Percentiles rank a stretch among this genome's conserved stretches.
phyloP scores from a whole-genome alignment of 2,329 filamentous ascomycete species.

The Immersiporthe knoxdaviesiana region DNA sequence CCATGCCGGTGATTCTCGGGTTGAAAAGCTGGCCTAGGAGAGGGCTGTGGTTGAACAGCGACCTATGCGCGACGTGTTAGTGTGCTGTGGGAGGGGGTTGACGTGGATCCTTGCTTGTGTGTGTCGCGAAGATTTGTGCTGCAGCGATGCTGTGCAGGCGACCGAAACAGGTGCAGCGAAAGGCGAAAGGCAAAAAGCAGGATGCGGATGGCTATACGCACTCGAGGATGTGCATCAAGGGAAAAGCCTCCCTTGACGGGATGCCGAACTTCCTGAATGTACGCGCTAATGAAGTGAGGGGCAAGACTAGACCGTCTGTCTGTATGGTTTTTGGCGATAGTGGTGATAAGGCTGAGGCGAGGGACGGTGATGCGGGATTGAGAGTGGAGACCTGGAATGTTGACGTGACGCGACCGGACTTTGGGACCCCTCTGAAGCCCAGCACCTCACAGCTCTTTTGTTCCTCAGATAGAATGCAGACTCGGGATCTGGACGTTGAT shows the following conservation, averaged over 20 bases:
- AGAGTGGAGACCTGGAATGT: slow-evolving; percentile 4
- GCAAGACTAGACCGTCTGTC: not conserved
- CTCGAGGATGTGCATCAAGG: slow-evolving; percentile 25
- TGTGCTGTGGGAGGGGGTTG: not conserved
- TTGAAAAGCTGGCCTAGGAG: slow-evolving; percentile 26
- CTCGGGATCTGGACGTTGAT: not conserved
- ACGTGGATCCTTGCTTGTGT: not conserved
- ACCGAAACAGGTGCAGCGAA: not conserved
- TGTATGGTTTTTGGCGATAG: not conserved
- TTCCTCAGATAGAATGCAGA: not conserved
- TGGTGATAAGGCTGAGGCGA: slow-evolving; percentile 1
- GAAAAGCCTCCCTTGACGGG: not conserved
- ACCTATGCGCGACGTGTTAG: slow-evolving; percentile 24
- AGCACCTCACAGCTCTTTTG: not conserved
- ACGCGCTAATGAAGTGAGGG: not conserved
- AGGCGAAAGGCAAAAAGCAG: no score
- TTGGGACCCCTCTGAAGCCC: not conserved
- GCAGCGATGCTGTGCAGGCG: not conserved
- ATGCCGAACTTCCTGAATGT: not conserved
- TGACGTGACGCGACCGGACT: slow-evolving; percentile 13
- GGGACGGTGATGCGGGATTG: not conserved
- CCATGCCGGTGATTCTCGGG: slow-evolving; percentile 20
- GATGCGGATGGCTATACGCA: slow-evolving; percentile 9
- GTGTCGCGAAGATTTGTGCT: not conserved
- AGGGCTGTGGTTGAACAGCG: slow-evolving; percentile 23